phyloP scores from a whole-genome alignment of 768 basidiomycete species.

The Hericium coralloides region DNA sequence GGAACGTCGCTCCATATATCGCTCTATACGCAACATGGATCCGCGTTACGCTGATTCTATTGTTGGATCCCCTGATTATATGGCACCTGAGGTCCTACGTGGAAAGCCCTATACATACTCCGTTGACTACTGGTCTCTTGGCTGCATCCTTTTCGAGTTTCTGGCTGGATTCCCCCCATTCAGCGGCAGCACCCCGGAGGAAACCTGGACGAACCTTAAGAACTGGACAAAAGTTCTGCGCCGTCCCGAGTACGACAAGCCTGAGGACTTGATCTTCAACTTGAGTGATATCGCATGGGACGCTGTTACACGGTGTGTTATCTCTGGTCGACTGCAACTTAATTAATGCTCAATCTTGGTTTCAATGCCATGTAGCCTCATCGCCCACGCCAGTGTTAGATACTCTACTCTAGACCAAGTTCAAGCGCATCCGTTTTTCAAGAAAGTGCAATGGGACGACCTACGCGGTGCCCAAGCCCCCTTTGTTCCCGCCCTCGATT shows the following conservation, averaged over 20 bases:
- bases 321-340: neutral
- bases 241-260: conserved; percentile 91
- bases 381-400: conserved; percentile 78
- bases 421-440: conserved; percentile 77
- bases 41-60: conserved; percentile 94
- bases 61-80: conserved; percentile 97
- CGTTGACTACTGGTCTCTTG: conserved; percentile 97
- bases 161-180: conserved; percentile 97
- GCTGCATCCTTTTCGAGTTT: conserved; percentile 97
- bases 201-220: conserved; percentile 98
- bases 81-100: conserved; percentile 92
- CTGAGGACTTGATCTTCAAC: conserved; percentile 96
- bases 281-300: conserved; percentile 91
- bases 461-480: conserved; percentile 74
- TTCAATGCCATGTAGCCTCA: conserved; percentile 45
- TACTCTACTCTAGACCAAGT: conserved; percentile 69
- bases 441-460: conserved; percentile 63
- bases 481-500: conserved; percentile 90
- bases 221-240: conserved; percentile 92
- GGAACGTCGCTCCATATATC: conserved; percentile 91
- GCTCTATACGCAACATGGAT: conserved; percentile 83
- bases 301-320: conserved; percentile 68
- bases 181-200: conserved; percentile 89
- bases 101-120: conserved; percentile 94
- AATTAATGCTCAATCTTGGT: neutral